Conservation (phyloP, 805 yeast genomes). For the Candida tammaniensis region DNA sequence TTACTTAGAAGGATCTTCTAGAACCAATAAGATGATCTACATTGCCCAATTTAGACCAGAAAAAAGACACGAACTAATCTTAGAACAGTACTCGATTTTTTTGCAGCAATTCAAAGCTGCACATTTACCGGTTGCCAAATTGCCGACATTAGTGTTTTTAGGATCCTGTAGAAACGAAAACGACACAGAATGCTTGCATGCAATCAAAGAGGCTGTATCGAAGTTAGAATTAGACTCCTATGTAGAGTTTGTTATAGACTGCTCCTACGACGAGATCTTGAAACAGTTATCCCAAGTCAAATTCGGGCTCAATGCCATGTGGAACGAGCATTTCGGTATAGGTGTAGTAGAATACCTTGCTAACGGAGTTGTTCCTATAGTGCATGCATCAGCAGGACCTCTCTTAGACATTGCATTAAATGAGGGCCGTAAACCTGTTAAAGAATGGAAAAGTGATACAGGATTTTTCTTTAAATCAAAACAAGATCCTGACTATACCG, state of each 20-base stretch:
- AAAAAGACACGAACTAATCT: constrained; percentile 76
- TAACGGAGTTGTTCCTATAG: constrained; percentile 82
- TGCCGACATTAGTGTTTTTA: constrained; percentile 65
- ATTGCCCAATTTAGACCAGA: constrained; percentile 96
- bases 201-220: constrained; percentile 41
- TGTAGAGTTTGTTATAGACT: constrained; percentile 66
- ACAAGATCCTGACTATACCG: constrained; percentile 66
- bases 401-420: constrained; percentile 73
- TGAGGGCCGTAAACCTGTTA: constrained; percentile 8
- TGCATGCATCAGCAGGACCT: constrained; percentile 97
- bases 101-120: constrained; percentile 23
- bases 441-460: constrained; percentile 42
- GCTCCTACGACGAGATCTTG: constrained; percentile 63
- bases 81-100: constrained; percentile 62
- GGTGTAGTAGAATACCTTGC: constrained; percentile 92
- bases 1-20: constrained; percentile 11
- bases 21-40: constrained; percentile 48
- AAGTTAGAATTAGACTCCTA: constrained; percentile 26
- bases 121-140: constrained; percentile 14
- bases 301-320: constrained; percentile 92
- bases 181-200: constrained; percentile 60
- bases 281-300: constrained; percentile 52
- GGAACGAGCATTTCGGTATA: constrained; percentile 99
- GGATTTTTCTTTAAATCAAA: constrained; percentile 79
- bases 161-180: constrained; percentile 78